These are phyloP conservation scores for Aspergillus pseudoterreus DNA, from an alignment of 2,329 filamentous ascomycete genomes.

Conservation along the genomic window DNA sequence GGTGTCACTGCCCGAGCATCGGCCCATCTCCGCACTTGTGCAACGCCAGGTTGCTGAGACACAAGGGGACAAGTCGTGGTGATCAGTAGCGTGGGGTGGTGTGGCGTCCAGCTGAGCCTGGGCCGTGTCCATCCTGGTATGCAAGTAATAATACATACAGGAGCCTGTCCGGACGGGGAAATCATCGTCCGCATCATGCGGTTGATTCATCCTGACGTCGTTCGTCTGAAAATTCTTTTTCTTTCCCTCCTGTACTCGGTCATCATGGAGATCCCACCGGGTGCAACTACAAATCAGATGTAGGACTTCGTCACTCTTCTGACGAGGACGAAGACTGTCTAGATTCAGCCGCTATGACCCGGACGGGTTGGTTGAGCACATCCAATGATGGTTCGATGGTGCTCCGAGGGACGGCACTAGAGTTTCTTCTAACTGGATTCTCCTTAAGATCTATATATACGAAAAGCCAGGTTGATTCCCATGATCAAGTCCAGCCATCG, in stretches of 20 bases:
- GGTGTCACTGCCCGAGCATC: slow-evolving; percentile 14
- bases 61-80: neutral
- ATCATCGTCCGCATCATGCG: slow-evolving; percentile 4
- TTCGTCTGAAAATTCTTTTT: no score
- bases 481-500: neutral
- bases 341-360: neutral
- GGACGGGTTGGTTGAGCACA: neutral
- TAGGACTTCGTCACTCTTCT: neutral
- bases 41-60: slow-evolving; percentile 7
- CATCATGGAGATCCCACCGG: no score
- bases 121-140: slow-evolving; percentile 19
- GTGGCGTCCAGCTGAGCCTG: slow-evolving; percentile 21
- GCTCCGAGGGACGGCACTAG: neutral
- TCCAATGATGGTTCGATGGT: neutral
- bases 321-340: neutral
- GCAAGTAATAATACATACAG: slow-evolving; percentile 19
- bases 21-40: slow-evolving; percentile 10
- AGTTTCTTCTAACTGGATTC: neutral
- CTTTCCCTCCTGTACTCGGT: no score
- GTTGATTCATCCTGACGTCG: neutral
- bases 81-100: slow-evolving; percentile 16
- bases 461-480: neutral
- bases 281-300: no score
- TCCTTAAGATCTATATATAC: neutral
- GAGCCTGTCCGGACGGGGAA: slow-evolving; percentile 7